phyloP scores from a whole-genome alignment of 306 rosid genomes.

The Acacia acuminata region DNA sequence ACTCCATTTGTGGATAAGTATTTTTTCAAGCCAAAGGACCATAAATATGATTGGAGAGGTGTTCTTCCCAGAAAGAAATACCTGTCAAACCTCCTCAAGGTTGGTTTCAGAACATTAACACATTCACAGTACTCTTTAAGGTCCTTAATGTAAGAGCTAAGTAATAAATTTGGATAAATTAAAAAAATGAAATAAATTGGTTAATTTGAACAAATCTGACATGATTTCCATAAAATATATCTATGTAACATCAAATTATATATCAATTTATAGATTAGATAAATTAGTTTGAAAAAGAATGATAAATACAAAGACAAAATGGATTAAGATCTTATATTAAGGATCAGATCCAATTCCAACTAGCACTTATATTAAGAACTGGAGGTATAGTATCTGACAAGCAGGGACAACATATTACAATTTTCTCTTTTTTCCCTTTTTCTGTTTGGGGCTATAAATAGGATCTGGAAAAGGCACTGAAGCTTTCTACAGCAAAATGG shows the following conservation, averaged over 20 bases:
- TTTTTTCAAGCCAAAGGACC: conserved; percentile 40
- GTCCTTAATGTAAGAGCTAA: neutral
- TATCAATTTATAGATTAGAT: too few species aligned
- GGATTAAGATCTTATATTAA: too few species aligned
- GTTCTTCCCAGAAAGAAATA: conserved; percentile 47
- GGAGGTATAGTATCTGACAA: neutral
- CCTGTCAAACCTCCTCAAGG: conserved; percentile 44
- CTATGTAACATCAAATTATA: too few species aligned
- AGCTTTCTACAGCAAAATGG: conserved; percentile 43
- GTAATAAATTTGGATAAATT: neutral
- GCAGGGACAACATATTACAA: neutral
- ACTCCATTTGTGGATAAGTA: conserved; percentile 54
- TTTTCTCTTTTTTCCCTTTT: neutral
- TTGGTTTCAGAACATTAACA: neutral
- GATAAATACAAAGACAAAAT: too few species aligned
- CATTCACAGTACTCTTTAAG: neutral
- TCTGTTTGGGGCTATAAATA: conserved; percentile 4
- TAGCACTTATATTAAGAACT: rapidly evolving
- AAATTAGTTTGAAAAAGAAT: too few species aligned
- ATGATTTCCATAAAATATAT: too few species aligned
- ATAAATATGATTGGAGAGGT: conserved; percentile 58
- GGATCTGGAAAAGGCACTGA: conserved; percentile 46
- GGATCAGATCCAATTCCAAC: too few species aligned
- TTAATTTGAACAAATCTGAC: too few species aligned
- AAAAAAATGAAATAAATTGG: too few species aligned